Percentiles rank a stretch among this genome's conserved stretches.
phyloP scores from a whole-genome alignment of 2,329 filamentous ascomycete genomes.

The Alternaria conjuncta region DNA sequence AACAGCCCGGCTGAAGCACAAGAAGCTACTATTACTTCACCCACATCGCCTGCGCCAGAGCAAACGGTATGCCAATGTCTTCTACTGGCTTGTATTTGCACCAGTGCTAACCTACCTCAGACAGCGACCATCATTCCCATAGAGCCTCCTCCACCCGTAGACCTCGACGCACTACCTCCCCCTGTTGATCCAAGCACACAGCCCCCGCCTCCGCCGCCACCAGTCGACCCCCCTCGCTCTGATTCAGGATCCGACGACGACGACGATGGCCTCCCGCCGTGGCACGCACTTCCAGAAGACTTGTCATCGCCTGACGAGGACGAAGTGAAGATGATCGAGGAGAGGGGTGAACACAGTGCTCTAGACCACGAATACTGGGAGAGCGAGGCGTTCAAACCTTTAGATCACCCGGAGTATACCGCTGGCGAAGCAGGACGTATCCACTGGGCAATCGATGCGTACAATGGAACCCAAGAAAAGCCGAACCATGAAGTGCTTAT shows the following conservation, averaged over 20 bases:
- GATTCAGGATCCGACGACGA: slow-evolving; percentile 45
- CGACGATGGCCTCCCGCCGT: slow-evolving; percentile 50
- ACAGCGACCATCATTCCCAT: slow-evolving; percentile 19
- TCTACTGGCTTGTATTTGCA: background rate
- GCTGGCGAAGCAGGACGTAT: slow-evolving; percentile 62
- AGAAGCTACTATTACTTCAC: slow-evolving; percentile 17
- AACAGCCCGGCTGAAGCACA: slow-evolving; percentile 26
- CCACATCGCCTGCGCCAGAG: slow-evolving; percentile 21
- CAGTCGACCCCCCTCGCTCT: slow-evolving; percentile 35
- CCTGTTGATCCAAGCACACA: slow-evolving; percentile 30
- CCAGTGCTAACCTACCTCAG: slow-evolving; percentile 8
- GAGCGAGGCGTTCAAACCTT: slow-evolving; percentile 60
- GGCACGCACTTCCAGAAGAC: slow-evolving; percentile 64
- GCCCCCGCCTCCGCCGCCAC: slow-evolving; percentile 43
- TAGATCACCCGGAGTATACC: slow-evolving; percentile 65
- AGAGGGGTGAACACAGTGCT: slow-evolving; percentile 60
- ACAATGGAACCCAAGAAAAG: slow-evolving; percentile 66
- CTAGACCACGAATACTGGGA: slow-evolving; percentile 66
- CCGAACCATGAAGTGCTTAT: slow-evolving; percentile 66
- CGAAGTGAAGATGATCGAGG: slow-evolving; percentile 65
- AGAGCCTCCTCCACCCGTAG: slow-evolving; percentile 31
- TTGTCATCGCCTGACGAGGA: slow-evolving; percentile 61
- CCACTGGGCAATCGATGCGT: slow-evolving; percentile 64
- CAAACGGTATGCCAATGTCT: slow-evolving; percentile 20
- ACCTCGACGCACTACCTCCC: slow-evolving; percentile 17